Evolutionary conservation across 352 stramenopile genomes (phyloP), one percentile per base, ranked within the genome.

Genomic region (Globisporangium recalcitrans): DNA sequence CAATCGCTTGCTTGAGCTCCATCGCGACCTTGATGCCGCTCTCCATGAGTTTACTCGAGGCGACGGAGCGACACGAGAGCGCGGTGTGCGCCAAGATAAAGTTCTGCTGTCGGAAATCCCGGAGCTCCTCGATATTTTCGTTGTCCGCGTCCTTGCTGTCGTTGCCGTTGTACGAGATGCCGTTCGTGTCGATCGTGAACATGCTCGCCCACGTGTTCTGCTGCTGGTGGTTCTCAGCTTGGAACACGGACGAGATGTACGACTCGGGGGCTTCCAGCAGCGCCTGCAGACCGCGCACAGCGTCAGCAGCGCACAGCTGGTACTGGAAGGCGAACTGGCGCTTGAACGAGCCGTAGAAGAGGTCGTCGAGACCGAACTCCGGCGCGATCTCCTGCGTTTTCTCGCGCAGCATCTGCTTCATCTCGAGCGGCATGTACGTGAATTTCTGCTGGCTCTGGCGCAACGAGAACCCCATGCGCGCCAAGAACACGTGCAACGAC

Each of bases 381-480:
- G 74, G 75, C 3, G 80, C 89, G 75, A 98, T 91, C 52, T 97
- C 91, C 44, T 89, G 76, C 19, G 98, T 89, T 67, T 97, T 96
- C 49, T 97, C 85, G 21, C 88, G 89, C 29, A 99, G 77, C 70
- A 91, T 88, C 62, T 93, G 80, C 70, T 96, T 97, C 71, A 98
- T 86, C 55, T 89, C 77, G 0, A 93, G 73, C 13, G 88, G 94
- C 90, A 98, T 98, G 81, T 99, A 99, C 14, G 86, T 87, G 76
- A 91, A 95, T 60, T 97, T 98, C 65, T 99, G 96, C 62, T 97
- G 82, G 68, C 93, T 98, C 69, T 98, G 83, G 29, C 96, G 87
- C 21, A 99, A 71, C 1, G 92, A 97, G 64, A 98, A 97, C 10
- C 97, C 97, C 96, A 99, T 99, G 59, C 97, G 98, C 4, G 97